Evolutionary conservation across 345 rosid genomes (phyloP), one percentile per base, ranked within the genome.

Genomic region (Syzygium aqueum): DNA sequence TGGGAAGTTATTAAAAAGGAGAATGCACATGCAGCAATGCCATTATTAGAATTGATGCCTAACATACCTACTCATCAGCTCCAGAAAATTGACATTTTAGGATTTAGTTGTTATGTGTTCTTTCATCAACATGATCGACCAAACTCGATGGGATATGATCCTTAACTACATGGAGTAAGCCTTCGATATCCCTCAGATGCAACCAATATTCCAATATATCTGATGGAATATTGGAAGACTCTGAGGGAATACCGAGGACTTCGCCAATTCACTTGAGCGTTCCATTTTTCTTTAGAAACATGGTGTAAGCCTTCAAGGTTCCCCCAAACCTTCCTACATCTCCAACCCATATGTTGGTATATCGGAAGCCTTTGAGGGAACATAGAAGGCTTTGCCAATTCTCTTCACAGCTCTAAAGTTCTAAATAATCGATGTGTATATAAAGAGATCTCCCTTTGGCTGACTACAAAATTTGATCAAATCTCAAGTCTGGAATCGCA

Each of bases 301-400:
- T 61, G 67, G 67, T 61, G 67, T 27, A 61, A 23, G 85, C 33
- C n/a, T 49, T 83, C 85, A 83, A 83, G 17, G 30, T 43, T 25
- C 28, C 53, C 85, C 9, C 0, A 49, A 28, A 50, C 27, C 19
- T 22, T 83, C 85, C 56, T 14, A 83, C 85, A 83, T 46, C 53
- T 33, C 53, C 33, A 10, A 83, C 51, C 30, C 27, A 83, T 21
- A 30, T 49, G 5, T 83, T 52, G 53, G 85, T n/a, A 52, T 83
- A 50, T 27, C 53, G 85, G 85, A 83, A 83, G 85, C 54, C 85
- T 83, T 83, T 46, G 87, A 85, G 87, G 87, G 82, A 57, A 85
- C 5, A 65, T 33, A 17, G 87, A 73, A 85, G 53, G 51, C 53
- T 61, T 63, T 57, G n/a, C 80, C 87, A n/a, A 49, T 85, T 57